Percentiles rank a stretch among this genome's conserved stretches.
These are phyloP conservation scores for Metroxylon sagu DNA, from an alignment of 176 grass and related monocot genomes.

Conservation along the genomic window DNA sequence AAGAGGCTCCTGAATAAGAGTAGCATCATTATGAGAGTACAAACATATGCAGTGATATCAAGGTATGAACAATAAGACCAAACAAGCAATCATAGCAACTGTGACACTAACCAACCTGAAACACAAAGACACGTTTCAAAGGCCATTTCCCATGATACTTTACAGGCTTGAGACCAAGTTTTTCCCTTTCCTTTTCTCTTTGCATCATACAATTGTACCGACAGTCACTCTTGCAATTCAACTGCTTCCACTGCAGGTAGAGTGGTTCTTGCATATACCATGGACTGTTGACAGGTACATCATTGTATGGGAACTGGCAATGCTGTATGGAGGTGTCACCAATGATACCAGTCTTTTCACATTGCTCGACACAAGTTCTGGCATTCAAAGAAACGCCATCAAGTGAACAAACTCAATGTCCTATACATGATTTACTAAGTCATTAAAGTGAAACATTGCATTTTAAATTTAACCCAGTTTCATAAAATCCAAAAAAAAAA, in stretches of 20 bases:
- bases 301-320: slow-evolving; percentile 32
- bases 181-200: slow-evolving; percentile 56
- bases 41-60: not conserved
- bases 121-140: slow-evolving; percentile 49
- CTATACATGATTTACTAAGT: not conserved
- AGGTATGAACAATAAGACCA: not conserved
- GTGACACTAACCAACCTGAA: slow-evolving; percentile 42
- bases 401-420: slow-evolving; percentile 4
- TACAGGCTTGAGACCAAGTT: slow-evolving; percentile 49
- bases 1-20: slow-evolving; percentile 60
- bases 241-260: slow-evolving; percentile 65
- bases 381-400: slow-evolving; percentile 6
- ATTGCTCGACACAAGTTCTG: slow-evolving; percentile 70
- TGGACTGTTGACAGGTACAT: slow-evolving; percentile 25
- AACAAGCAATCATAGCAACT: not conserved
- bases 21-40: not conserved
- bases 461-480: too few species aligned
- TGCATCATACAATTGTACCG: slow-evolving; percentile 79
- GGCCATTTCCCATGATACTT: slow-evolving; percentile 98
- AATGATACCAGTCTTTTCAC: slow-evolving; percentile 41
- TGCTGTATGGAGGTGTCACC: slow-evolving; percentile 32
- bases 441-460: not conserved
- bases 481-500: too few species aligned
- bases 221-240: slow-evolving; percentile 67
- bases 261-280: slow-evolving; percentile 63